phyloP scores from a whole-genome alignment of 2,329 filamentous ascomycete species.

The Cladorrhinum sp. region DNA sequence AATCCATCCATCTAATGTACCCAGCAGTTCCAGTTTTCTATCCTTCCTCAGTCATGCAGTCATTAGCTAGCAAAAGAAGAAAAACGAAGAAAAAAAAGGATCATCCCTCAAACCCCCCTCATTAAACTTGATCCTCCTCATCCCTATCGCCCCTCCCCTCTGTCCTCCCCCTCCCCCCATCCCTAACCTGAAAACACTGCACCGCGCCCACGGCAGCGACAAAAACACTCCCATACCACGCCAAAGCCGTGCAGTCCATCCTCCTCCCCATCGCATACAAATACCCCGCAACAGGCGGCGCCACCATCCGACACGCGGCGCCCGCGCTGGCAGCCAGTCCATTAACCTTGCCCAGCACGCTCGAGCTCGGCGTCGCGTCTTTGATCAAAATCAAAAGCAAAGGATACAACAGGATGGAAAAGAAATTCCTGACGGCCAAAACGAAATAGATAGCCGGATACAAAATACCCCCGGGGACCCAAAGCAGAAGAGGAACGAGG shows the following conservation, averaged over 20 bases:
- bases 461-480: constrained; percentile 50
- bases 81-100: background rate
- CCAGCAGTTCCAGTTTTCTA: background rate
- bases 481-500: constrained; percentile 56
- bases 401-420: constrained; percentile 64
- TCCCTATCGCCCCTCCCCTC: background rate
- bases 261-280: constrained; percentile 59
- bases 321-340: constrained; percentile 64
- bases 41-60: background rate
- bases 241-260: constrained; percentile 57
- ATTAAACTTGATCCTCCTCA: background rate
- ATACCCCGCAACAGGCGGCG: constrained; percentile 62
- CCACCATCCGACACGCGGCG: constrained; percentile 64
- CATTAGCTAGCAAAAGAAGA: background rate
- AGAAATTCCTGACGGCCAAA: constrained; percentile 55
- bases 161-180: constrained; percentile 21
- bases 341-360: constrained; percentile 61
- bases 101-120: background rate
- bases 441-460: constrained; percentile 58
- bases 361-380: constrained; percentile 56
- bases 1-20: too few species aligned
- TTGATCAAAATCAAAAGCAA: constrained; percentile 66
- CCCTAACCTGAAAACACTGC: constrained; percentile 56
- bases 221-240: constrained; percentile 61
- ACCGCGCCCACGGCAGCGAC: constrained; percentile 55